Evolutionary conservation across 768 basidiomycete species (phyloP).

Genomic region (Lactarius hengduanensis): DNA sequence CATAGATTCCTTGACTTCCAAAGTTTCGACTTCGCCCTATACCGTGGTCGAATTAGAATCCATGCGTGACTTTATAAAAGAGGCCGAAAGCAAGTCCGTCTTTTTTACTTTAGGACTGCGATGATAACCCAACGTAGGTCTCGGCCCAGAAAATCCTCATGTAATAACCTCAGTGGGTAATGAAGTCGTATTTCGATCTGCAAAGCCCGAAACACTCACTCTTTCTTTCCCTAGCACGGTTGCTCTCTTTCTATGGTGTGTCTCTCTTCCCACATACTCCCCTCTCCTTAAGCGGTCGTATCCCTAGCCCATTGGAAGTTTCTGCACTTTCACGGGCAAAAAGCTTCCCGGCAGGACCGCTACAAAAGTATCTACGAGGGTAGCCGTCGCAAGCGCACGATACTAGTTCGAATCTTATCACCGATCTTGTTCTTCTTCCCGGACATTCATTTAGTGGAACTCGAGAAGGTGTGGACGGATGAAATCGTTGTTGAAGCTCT

Average conservation of each 20-base stretch:
- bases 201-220: neutral
- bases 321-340: constrained; percentile 19
- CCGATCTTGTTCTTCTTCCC: constrained; percentile 16
- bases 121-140: neutral
- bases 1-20: constrained; percentile 18
- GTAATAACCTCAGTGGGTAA: constrained; percentile 17
- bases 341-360: constrained; percentile 10
- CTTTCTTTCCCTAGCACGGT: constrained; percentile 3
- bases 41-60: constrained; percentile 11
- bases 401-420: constrained; percentile 3
- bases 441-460: constrained; percentile 19
- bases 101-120: neutral
- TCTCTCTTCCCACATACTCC: neutral
- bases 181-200: neutral
- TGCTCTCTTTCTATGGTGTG: constrained; percentile 16
- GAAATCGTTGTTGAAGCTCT: constrained; percentile 5
- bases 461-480: constrained; percentile 18
- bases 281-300: neutral
- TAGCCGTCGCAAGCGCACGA: constrained; percentile 1
- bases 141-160: constrained; percentile 1
- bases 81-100: neutral
- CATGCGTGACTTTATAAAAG: constrained; percentile 13
- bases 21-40: constrained; percentile 14
- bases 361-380: constrained; percentile 12
- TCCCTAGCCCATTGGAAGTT: constrained; percentile 15